Conservation (phyloP, 106 monocot species). For the Dendrobium chrysotoxum region DNA sequence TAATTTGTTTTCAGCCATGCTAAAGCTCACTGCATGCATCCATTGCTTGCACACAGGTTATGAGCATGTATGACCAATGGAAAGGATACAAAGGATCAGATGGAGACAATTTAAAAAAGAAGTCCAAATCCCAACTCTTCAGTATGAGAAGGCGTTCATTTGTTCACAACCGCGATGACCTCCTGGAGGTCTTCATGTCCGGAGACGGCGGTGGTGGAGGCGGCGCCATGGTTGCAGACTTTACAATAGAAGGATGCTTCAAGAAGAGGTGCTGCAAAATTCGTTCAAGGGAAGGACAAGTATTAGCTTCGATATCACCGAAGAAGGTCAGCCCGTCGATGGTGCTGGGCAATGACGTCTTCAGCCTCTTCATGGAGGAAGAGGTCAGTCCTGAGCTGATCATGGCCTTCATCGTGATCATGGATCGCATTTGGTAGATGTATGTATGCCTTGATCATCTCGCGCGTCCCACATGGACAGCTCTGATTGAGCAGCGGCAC, state of each 20-base stretch:
- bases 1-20: too few species aligned
- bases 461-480: neutral
- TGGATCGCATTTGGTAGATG: slow-evolving; percentile 1
- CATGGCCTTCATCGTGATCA: neutral
- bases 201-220: neutral
- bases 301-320: neutral
- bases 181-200: neutral
- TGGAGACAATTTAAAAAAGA: neutral
- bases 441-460: too few species aligned
- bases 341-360: neutral
- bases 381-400: neutral
- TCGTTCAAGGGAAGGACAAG: neutral
- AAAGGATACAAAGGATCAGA: slow-evolving; percentile 29
- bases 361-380: neutral
- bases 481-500: too few species aligned
- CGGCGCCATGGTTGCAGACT: neutral
- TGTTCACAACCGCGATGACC: neutral
- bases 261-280: slow-evolving; percentile 1
- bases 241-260: neutral
- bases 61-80: slow-evolving; percentile 68
- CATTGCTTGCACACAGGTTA: slow-evolving; percentile 23
- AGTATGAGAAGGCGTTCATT: neutral
- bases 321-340: neutral
- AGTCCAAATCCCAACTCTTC: neutral
- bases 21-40: too few species aligned